phyloP scores from a whole-genome alignment of 371 early-diverging fungal species.

The Circinella minor region DNA sequence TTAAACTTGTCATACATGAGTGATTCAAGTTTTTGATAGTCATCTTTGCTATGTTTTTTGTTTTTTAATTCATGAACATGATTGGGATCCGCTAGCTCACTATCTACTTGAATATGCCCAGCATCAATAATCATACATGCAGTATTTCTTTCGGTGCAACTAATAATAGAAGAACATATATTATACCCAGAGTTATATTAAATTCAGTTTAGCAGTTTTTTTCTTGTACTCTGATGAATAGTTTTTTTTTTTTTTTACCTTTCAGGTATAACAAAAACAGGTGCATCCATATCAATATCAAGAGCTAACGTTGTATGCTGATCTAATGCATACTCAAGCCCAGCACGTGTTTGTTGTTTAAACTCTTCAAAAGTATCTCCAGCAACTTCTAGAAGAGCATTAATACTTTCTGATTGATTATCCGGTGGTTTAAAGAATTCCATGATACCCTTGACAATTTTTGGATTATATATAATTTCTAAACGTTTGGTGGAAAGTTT shows the following conservation, averaged over 20 bases:
- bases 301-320: conserved; percentile 79
- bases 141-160: conserved; percentile 51
- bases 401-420: conserved; percentile 61
- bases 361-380: conserved; percentile 76
- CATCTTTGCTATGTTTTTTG: conserved; percentile 47
- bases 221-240: neutral
- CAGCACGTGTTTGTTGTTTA: conserved; percentile 76
- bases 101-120: conserved; percentile 79
- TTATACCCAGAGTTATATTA: too few species aligned
- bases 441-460: conserved; percentile 63
- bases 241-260: conserved; percentile 32
- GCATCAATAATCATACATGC: conserved; percentile 77
- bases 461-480: conserved; percentile 80
- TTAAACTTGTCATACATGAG: conserved; percentile 86
- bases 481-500: conserved; percentile 76
- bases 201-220: neutral
- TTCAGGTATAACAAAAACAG: conserved; percentile 85
- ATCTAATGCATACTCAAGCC: conserved; percentile 79
- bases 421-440: conserved; percentile 77
- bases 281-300: conserved; percentile 84
- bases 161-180: neutral
- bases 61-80: conserved; percentile 61
- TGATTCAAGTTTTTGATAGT: conserved; percentile 61
- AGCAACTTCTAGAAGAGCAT: conserved; percentile 68
- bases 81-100: conserved; percentile 68